Conservation (phyloP, 352 stramenopile genomes). For the Globisporangium takayamanum region DNA sequence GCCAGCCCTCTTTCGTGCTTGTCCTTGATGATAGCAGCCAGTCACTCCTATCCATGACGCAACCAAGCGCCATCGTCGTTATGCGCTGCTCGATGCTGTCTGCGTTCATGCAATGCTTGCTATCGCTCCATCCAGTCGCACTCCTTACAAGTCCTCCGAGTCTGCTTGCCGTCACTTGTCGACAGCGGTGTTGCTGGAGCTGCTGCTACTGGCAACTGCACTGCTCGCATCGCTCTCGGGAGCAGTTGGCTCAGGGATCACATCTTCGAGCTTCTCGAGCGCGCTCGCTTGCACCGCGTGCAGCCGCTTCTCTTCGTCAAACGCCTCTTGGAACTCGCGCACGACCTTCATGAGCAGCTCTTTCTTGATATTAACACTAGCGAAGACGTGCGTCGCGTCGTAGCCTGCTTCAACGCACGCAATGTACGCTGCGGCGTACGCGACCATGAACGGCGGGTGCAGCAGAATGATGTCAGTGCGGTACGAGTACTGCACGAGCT, state of each 20-base stretch:
- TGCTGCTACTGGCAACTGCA: background rate
- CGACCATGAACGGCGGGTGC: slow-evolving; percentile 85
- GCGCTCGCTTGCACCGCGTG: slow-evolving; percentile 50
- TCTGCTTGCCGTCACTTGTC: slow-evolving; percentile 25
- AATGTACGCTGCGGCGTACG: slow-evolving; percentile 77
- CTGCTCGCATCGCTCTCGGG: slow-evolving; percentile 20
- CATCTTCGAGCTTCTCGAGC: slow-evolving; percentile 74
- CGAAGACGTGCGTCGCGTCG: slow-evolving; percentile 69
- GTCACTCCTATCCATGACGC: no score
- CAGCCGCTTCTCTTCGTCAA: slow-evolving; percentile 71
- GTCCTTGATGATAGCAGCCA: no score
- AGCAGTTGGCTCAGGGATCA: slow-evolving; percentile 55
- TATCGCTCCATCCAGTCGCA: no score
- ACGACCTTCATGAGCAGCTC: slow-evolving; percentile 78
- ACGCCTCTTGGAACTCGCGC: slow-evolving; percentile 61
- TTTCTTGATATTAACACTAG: slow-evolving; percentile 76
- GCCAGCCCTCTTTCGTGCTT: no score
- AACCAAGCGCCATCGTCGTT: no score
- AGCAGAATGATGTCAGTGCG: slow-evolving; percentile 83
- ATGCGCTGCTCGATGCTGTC: no score
- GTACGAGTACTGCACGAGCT: slow-evolving; percentile 86
- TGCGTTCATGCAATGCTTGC: no score
- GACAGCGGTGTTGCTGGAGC: background rate
- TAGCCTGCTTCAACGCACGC: slow-evolving; percentile 71
- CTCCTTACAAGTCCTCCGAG: no score